A percentile compares a stretch with the other conserved stretches of the same genome.
Evolutionary conservation across 2,329 filamentous ascomycete species (phyloP).

Genomic region (Trichoderma lentiforme): DNA sequence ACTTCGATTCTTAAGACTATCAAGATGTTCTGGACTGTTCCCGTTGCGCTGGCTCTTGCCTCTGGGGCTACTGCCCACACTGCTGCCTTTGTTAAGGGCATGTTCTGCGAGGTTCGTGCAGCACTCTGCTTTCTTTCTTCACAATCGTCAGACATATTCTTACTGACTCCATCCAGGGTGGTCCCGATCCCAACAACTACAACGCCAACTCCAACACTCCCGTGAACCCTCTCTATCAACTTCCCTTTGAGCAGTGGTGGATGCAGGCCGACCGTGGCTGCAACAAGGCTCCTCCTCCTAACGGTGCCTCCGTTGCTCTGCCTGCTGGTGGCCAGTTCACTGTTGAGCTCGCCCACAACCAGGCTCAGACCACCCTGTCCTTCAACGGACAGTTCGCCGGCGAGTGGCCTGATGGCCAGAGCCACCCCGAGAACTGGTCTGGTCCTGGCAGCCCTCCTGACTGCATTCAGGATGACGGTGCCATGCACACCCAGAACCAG

Average conservation of each 20-base stretch:
- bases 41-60: conserved; percentile 17
- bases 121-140: background rate
- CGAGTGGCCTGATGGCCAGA: conserved; percentile 43
- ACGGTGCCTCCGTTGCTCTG: conserved; percentile 33
- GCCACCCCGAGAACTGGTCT: conserved; percentile 42
- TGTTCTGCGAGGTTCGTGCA: conserved; percentile 23
- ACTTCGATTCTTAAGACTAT: background rate
- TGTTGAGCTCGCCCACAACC: conserved; percentile 46
- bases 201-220: conserved; percentile 40
- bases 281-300: conserved; percentile 31
- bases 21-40: conserved; percentile 18
- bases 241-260: conserved; percentile 43
- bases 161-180: conserved; percentile 18
- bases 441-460: conserved; percentile 27
- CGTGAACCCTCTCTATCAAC: conserved; percentile 42
- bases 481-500: conserved; percentile 43
- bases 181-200: conserved; percentile 28
- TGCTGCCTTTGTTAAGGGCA: conserved; percentile 24
- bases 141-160: background rate
- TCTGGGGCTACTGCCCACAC: conserved; percentile 21
- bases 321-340: conserved; percentile 46
- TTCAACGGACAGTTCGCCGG: conserved; percentile 34
- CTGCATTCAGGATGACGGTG: conserved; percentile 38
- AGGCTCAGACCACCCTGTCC: conserved; percentile 42
- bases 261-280: conserved; percentile 46